Evolutionary conservation across 306 rosid genomes (phyloP).

Genomic region (Fragaria vesca): DNA sequence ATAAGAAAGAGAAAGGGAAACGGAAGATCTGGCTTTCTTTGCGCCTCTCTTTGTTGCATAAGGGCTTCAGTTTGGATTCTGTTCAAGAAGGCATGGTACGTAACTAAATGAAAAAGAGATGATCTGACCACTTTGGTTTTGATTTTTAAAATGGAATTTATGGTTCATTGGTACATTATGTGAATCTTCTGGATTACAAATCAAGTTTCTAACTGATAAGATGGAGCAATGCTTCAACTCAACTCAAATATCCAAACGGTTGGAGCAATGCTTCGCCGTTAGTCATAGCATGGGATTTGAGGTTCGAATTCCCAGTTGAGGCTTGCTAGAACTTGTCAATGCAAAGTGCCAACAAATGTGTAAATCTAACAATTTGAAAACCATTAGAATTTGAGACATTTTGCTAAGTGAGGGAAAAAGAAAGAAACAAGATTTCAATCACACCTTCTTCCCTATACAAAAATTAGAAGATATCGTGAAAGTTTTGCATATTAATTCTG

Average conservation of each 20-base stretch:
- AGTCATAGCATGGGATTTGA: no score
- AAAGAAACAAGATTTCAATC: background rate
- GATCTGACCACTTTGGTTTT: background rate
- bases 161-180: background rate
- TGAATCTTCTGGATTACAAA: background rate
- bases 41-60: constrained; percentile 78
- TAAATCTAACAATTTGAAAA: background rate
- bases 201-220: background rate
- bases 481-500: background rate
- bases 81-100: constrained; percentile 95
- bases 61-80: constrained; percentile 65
- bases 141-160: background rate
- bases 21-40: constrained; percentile 93
- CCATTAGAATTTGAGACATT: background rate
- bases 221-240: background rate
- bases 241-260: no score
- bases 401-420: background rate
- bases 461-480: background rate
- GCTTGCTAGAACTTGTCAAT: no score
- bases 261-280: no score
- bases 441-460: background rate
- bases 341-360: background rate
- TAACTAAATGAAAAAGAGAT: background rate
- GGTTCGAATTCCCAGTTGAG: no score
- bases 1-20: constrained; percentile 74